These are phyloP conservation scores for Phellinidium pouzarii DNA, from an alignment of 1,284 basidiomycete species.

Conservation along the genomic window DNA sequence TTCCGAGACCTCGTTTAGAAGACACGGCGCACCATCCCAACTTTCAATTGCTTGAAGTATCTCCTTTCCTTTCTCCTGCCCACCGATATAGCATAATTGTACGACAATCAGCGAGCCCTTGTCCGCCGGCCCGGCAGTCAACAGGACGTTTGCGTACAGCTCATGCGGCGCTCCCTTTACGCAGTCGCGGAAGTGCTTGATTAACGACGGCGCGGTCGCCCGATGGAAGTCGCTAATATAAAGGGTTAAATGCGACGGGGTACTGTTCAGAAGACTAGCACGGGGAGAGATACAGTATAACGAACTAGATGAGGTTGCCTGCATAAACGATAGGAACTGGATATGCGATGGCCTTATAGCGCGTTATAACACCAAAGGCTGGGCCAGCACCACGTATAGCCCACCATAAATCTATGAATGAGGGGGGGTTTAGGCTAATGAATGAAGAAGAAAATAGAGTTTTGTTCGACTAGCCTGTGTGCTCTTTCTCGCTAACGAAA, in stretches of 20 bases:
- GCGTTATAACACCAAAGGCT: constrained; percentile 78
- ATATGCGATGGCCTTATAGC: constrained; percentile 81
- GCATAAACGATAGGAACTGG: constrained; percentile 86
- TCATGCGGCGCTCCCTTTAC: constrained; percentile 81
- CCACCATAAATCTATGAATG: constrained; percentile 76
- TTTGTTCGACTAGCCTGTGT: constrained; percentile 43
- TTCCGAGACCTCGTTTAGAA: constrained; percentile 85
- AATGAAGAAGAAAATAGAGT: background rate
- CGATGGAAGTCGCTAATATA: constrained; percentile 69
- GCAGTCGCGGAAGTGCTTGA: constrained; percentile 89
- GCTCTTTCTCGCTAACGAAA: constrained; percentile 57
- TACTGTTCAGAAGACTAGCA: constrained; percentile 8
- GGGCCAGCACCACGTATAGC: constrained; percentile 82
- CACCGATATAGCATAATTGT: constrained; percentile 82
- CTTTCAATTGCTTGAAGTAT: constrained; percentile 77
- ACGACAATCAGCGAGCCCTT: constrained; percentile 82
- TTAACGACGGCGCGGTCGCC: constrained; percentile 76
- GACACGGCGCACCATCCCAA: constrained; percentile 77
- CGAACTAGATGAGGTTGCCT: constrained; percentile 82
- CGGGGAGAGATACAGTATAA: constrained; percentile 10
- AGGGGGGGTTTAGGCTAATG: background rate
- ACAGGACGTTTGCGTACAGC: constrained; percentile 82
- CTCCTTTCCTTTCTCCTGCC: constrained; percentile 67
- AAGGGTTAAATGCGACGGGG: constrained; percentile 11
- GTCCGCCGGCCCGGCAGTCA: constrained; percentile 80